Evolutionary conservation across 352 stramenopile species (phyloP), one percentile per base, ranked within the genome.

Genomic region (Blastocystis sp.): DNA sequence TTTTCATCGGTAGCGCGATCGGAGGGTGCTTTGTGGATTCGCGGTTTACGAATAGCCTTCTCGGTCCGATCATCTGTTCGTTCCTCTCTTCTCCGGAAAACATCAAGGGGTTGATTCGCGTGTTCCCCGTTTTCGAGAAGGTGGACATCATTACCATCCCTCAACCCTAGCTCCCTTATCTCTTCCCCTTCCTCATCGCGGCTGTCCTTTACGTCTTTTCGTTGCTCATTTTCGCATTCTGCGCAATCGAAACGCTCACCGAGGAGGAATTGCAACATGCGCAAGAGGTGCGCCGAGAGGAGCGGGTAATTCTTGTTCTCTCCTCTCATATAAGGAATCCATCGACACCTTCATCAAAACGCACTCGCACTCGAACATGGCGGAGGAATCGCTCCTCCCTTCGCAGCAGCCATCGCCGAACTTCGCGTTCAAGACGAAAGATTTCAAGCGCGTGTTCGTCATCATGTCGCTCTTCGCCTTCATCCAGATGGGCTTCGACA

Each of bases 21-120:
- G 71, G 71, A 41, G 67, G 67, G 67, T 63, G n/a, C 10, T 62
- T 21, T 0, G 39, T 63, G 21, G 26, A 66, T 29, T 2, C 0
- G 24, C 39, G 10, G 0, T 33, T 81, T 26, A 66, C 19, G 3
- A 45, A 12, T 33, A 81, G 71, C 12, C 21, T 81, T 21, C 12
- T 81, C 21, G 71, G 71, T 81, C 71, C 71, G 33, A 81, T 81
- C 29, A n/a, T 81, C 10, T 81, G 71, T 37, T 41, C 45, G 2
- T 81, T 66, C 26, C 71, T 81, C 24, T 81, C 71, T 19, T 41
- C 63, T 31, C 3, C 33, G 26, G 29, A n/a, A n/a, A 24, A 65
- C 26, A 81, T 81, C 33, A 10, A 41, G 31, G 37, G n/a, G n/a
- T 31, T 66, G n/a, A 12, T 66, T 66, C 61, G 61, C 2, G 12